Conservation (phyloP, 768 basidiomycete species). For the Glaciozyma antarctica region DNA sequence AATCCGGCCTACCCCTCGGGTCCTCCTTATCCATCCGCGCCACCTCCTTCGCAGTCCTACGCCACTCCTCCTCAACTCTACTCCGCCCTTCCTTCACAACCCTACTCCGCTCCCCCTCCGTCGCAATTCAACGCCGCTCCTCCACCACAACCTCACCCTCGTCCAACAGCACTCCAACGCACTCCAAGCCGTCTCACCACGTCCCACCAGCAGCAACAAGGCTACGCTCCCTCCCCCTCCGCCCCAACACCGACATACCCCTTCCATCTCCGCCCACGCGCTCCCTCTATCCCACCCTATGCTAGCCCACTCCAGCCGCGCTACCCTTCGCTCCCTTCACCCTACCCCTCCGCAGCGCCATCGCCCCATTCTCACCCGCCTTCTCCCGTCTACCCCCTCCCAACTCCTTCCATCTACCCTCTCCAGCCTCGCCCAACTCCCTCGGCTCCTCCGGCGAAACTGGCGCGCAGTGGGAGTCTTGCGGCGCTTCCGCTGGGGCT, state of each 20-base stretch:
- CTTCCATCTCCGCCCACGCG: neutral
- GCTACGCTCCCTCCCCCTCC: neutral
- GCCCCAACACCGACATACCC: neutral
- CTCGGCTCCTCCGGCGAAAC: constrained; percentile 1
- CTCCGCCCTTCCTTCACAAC: neutral
- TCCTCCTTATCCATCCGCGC: neutral
- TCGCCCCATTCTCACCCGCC: neutral
- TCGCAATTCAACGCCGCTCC: neutral
- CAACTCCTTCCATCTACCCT: neutral
- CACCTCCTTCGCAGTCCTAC: neutral
- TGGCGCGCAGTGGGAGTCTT: neutral
- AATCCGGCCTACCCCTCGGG: neutral
- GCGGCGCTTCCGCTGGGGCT: neutral
- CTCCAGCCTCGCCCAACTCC: neutral
- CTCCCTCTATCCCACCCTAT: neutral
- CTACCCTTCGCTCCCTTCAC: neutral
- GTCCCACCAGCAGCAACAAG: constrained; percentile 4
- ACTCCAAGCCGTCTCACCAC: neutral
- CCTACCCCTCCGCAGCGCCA: neutral
- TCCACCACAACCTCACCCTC: neutral
- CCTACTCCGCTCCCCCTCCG: neutral
- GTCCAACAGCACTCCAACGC: neutral
- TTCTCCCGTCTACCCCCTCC: neutral
- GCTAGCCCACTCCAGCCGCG: neutral
- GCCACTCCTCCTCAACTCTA: neutral